Evolutionary conservation across 768 basidiomycete species (phyloP).

Genomic region (Termitomyces sp.): DNA sequence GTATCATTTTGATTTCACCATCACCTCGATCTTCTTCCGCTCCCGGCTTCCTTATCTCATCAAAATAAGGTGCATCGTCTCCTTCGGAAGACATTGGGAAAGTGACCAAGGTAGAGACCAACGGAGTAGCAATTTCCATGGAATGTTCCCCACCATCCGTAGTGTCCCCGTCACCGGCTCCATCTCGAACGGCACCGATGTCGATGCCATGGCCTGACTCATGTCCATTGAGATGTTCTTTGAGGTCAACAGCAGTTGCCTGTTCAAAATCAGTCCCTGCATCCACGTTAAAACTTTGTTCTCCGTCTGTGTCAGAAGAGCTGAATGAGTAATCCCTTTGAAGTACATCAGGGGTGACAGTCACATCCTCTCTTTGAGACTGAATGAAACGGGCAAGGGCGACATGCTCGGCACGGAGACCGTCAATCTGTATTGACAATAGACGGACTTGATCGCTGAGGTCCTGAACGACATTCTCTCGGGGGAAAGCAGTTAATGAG

Average conservation of each 20-base stretch:
- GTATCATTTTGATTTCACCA: conserved; percentile 7
- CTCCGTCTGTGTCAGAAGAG: background rate
- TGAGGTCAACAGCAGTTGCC: background rate
- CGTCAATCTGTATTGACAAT: conserved; percentile 25
- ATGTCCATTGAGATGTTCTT: background rate
- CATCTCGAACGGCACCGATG: background rate
- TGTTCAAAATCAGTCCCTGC: background rate
- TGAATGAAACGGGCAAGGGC: conserved; percentile 14
- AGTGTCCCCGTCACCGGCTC: background rate
- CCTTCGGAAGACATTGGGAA: background rate
- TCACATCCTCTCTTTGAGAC: conserved; percentile 3
- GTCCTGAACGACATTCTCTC: background rate
- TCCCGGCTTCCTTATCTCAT: background rate
- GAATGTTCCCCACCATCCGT: conserved; percentile 15
- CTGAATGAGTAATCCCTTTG: background rate
- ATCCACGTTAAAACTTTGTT: background rate
- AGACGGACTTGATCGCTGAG: conserved; percentile 28
- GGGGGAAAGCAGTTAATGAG: background rate
- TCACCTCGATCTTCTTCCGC: background rate
- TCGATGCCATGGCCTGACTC: background rate
- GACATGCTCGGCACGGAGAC: conserved; percentile 26
- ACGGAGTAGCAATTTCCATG: conserved; percentile 16
- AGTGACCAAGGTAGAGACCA: conserved; percentile 2
- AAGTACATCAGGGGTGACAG: background rate
- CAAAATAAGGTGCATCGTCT: background rate